Base-by-base conservation (phyloP, 2,329 filamentous ascomycete species). In the Aureobasidium sp. region DNA sequence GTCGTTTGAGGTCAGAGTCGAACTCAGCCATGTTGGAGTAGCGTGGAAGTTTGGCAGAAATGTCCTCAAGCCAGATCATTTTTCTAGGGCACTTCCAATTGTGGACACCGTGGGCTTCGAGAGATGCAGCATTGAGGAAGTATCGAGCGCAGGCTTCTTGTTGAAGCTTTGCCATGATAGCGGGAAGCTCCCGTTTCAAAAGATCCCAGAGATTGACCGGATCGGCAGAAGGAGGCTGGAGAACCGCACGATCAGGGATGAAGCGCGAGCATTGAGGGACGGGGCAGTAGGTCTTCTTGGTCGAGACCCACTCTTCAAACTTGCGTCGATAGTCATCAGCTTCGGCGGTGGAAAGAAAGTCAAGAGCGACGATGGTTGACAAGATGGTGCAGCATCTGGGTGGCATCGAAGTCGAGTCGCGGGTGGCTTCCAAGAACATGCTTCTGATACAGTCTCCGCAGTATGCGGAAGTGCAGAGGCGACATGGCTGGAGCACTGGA, bases 211-310 rank as follows among this genome's bases (percentile, higher is more conserved):
- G n/a, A n/a, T 42, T 36, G 31, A 47, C 5, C 14, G 31, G n/a
- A 22, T 55, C 25, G 12, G 53, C 25, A 5, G 59, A 17, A 44
- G 62, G 44, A 15, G 47, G 62, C 3, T 20, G 15, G 5, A 62
- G 29, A 61, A 74, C 68, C 1, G 72, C 64, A 34, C 74, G 71
- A 36, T 70, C 67, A 27, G 75, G 68, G 29, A 83, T 78, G 66
- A 82, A 82, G 2, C 74, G 68, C 0, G 80, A 82, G 66, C 80
- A 82, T 9, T 69, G 74, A 11, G 75, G 73, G 9, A 77, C 66
- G 4, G 80, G 79, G 63, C 80, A 83, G 65, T 82, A 83, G 7
- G 78, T 67, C 8, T 78, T 78, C 29, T 78, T 70, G 3, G 69
- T 65, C 2, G 79, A 78, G 39, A 70, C 69, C 73, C 77, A 79